phyloP scores from a whole-genome alignment of 805 yeast species.

The Kuraishia hungarica region DNA sequence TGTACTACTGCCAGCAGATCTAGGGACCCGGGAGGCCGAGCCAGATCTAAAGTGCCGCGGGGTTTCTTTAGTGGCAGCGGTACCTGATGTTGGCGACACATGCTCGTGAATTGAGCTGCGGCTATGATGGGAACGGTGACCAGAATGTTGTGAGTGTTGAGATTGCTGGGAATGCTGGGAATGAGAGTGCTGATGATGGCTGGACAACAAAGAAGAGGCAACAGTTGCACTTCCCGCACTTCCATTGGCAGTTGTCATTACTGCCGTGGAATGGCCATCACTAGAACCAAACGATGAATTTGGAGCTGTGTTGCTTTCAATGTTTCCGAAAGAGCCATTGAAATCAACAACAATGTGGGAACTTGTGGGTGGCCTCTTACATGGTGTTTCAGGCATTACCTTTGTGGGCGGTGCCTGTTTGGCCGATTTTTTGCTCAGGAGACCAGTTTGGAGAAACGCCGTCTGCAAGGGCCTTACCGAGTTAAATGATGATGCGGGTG shows the following conservation, averaged over 20 bases:
- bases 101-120: neutral
- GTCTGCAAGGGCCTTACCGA: constrained; percentile 80
- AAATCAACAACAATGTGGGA: constrained; percentile 15
- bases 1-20: constrained; percentile 9
- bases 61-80: neutral
- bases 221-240: neutral
- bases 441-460: constrained; percentile 71
- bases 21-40: constrained; percentile 7
- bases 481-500: constrained; percentile 48
- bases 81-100: neutral
- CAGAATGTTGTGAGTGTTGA: neutral
- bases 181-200: neutral
- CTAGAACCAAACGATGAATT: constrained; percentile 13
- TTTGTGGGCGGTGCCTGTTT: constrained; percentile 10
- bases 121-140: neutral
- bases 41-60: constrained; percentile 3
- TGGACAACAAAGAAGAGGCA: neutral
- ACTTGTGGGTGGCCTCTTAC: constrained; percentile 34
- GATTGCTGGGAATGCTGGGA: neutral
- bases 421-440: constrained; percentile 49
- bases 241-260: neutral
- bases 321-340: constrained; percentile 13
- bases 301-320: constrained; percentile 2
- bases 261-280: neutral
- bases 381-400: constrained; percentile 57